Evolutionary conservation across 2,329 filamentous ascomycete genomes (phyloP), one percentile per base, ranked within the genome.

Genomic region (Fusarium sp.): DNA sequence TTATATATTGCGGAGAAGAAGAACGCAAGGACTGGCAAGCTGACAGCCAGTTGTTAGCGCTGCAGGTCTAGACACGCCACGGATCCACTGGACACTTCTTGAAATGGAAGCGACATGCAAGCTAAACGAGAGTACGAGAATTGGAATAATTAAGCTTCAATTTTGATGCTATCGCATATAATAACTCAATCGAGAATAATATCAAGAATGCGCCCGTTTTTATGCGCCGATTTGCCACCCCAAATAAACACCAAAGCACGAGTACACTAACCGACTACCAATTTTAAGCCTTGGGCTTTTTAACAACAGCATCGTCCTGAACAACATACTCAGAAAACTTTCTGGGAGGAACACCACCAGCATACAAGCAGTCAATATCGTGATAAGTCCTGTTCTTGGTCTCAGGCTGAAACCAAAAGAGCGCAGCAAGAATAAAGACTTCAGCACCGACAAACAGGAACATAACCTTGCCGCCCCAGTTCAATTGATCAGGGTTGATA

Each of bases 381-480:
- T 76, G 69, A 16, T 79, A 78, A 2, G 76, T 79, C 24, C 79
- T 73, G 70, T 80, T 80, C 76, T 80, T 80, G 1, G 79, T 80
- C 74, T 80, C 79, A 6, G 79, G 78, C 63, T 80, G 79, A 60
- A 79, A 74, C 68, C 78, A 78, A 30, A 75, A 80, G 4, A 80
- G 62, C 1, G 49, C 62, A 2, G 56, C 65, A 8, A 80, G 72
- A 22, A 80, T 79, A 27, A 80, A 71, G 2, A 79, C 56, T 67
- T 80, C 79, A 1, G 78, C 78, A 1, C 65, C 77, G 7, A 79
- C 79, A 53, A 80, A 80, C 25, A 80, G 18, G 47, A 80, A 80
- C 77, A 80, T 79, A 61, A 80, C 71, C 64, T 77, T 81, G 32
- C 79, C 79, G 0, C 79, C 79, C 79, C 79, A 80, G 59, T 81